phyloP scores from a whole-genome alignment of 2,329 filamentous ascomycete species.

The Colletotrichum sp. region DNA sequence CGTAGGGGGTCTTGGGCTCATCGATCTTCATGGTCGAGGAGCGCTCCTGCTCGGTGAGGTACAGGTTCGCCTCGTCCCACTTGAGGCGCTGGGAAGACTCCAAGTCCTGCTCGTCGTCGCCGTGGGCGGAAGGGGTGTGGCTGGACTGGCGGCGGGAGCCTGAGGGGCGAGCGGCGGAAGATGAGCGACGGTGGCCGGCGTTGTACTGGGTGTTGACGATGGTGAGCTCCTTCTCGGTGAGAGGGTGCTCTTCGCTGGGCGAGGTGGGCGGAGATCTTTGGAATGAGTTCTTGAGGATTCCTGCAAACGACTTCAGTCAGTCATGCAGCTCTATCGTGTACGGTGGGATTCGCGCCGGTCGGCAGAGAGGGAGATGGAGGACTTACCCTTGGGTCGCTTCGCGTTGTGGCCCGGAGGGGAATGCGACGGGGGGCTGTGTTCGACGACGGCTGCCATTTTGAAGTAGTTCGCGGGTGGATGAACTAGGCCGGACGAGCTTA shows the following conservation, averaged over 20 bases:
- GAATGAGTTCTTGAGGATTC: slow-evolving; percentile 92
- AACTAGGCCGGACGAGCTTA: background rate
- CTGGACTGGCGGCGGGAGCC: slow-evolving; percentile 76
- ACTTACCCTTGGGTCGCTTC: slow-evolving; percentile 52
- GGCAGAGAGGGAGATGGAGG: background rate
- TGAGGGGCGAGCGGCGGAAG: slow-evolving; percentile 68
- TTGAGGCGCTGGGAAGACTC: slow-evolving; percentile 79
- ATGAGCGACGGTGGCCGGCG: slow-evolving; percentile 85
- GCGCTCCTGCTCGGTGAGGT: slow-evolving; percentile 95
- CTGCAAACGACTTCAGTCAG: slow-evolving; percentile 46
- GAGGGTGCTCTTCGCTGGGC: slow-evolving; percentile 52
- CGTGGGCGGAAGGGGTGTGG: slow-evolving; percentile 49
- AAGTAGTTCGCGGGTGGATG: slow-evolving; percentile 1
- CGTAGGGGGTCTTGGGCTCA: slow-evolving; percentile 97
- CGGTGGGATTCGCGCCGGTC: background rate
- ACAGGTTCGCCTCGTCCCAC: slow-evolving; percentile 98
- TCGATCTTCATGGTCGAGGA: slow-evolving; percentile 98
- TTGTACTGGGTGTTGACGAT: slow-evolving; percentile 95
- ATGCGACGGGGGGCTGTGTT: slow-evolving; percentile 42
- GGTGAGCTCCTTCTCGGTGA: slow-evolving; percentile 85
- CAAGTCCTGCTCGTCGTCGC: slow-evolving; percentile 49
- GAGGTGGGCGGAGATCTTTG: slow-evolving; percentile 64
- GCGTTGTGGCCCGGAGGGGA: slow-evolving; percentile 44
- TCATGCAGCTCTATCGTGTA: background rate
- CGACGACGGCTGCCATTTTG: slow-evolving; percentile 47